Evolutionary conservation across 2,329 filamentous ascomycete genomes (phyloP).

Genomic region (Arthrinium puccinioides): DNA sequence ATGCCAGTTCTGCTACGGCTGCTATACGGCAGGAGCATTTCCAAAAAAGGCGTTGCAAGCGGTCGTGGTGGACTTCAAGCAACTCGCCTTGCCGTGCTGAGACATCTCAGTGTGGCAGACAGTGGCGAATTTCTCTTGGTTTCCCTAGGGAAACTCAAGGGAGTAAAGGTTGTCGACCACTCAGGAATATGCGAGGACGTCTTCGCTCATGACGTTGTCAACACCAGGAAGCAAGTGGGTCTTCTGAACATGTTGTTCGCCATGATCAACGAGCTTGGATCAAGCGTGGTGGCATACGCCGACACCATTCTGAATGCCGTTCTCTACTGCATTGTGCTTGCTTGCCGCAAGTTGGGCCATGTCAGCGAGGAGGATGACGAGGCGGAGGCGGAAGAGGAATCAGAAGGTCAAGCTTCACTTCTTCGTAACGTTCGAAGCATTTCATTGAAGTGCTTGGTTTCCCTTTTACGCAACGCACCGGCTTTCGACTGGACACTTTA

Average conservation of each 20-base stretch:
- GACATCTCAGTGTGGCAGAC: conserved; percentile 67
- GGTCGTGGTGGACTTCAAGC: conserved; percentile 76
- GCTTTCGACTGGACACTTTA: conserved; percentile 68
- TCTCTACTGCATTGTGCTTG: conserved; percentile 71
- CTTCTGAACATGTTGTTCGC: conserved; percentile 87
- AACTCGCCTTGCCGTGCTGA: conserved; percentile 72
- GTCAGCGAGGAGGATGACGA: conserved; percentile 18
- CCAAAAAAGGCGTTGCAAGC: conserved; percentile 68
- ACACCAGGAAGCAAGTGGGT: conserved; percentile 76
- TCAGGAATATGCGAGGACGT: conserved; percentile 39
- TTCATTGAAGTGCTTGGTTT: conserved; percentile 75
- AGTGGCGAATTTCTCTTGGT: conserved; percentile 79
- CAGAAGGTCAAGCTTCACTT: conserved; percentile 45
- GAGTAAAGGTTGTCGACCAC: conserved; percentile 50
- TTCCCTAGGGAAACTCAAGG: conserved; percentile 63
- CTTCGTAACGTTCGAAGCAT: conserved; percentile 60
- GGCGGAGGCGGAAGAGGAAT: conserved; percentile 21
- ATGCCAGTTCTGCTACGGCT: conserved; percentile 84
- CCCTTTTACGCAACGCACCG: conserved; percentile 68
- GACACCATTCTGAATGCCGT: conserved; percentile 66
- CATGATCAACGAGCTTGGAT: conserved; percentile 77
- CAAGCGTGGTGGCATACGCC: conserved; percentile 61
- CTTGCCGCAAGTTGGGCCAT: conserved; percentile 50
- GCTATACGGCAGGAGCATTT: conserved; percentile 83
- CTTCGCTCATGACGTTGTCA: conserved; percentile 53